Percentiles rank a stretch among this genome's conserved stretches.
Conservation (phyloP, 2,329 filamentous ascomycete genomes). For the Colletotrichum sp. region DNA sequence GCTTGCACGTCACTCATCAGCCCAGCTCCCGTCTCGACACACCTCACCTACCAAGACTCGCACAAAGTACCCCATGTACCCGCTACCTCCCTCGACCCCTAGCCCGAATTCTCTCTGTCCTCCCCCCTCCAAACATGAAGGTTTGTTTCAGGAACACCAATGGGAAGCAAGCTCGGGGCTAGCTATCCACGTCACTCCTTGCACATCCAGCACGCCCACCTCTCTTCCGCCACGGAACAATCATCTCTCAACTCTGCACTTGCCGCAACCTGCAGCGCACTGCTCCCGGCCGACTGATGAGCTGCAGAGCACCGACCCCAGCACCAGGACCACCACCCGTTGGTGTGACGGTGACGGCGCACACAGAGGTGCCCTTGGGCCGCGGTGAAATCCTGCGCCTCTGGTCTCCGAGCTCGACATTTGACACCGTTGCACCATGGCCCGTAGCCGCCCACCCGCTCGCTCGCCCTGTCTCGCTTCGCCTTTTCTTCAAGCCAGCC, state of each 20-base stretch:
- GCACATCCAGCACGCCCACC: neutral
- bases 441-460: neutral
- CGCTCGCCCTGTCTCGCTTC: neutral
- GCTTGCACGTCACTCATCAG: neutral
- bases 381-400: neutral
- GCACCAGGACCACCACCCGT: neutral
- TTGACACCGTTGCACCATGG: neutral
- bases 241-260: neutral
- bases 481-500: neutral
- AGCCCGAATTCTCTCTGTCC: neutral
- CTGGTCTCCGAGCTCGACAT: neutral
- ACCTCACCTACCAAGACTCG: neutral
- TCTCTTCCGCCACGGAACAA: neutral
- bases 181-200: slow-evolving; percentile 17
- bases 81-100: neutral
- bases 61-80: neutral
- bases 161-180: slow-evolving; percentile 18
- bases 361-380: neutral
- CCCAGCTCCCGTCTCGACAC: neutral
- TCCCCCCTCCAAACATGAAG: slow-evolving; percentile 6
- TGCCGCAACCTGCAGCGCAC: neutral
- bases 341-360: neutral
- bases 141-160: slow-evolving; percentile 24
- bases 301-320: neutral
- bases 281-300: neutral